Conservation (phyloP, 1,284 basidiomycete species). For the Ustilago esculenta region DNA sequence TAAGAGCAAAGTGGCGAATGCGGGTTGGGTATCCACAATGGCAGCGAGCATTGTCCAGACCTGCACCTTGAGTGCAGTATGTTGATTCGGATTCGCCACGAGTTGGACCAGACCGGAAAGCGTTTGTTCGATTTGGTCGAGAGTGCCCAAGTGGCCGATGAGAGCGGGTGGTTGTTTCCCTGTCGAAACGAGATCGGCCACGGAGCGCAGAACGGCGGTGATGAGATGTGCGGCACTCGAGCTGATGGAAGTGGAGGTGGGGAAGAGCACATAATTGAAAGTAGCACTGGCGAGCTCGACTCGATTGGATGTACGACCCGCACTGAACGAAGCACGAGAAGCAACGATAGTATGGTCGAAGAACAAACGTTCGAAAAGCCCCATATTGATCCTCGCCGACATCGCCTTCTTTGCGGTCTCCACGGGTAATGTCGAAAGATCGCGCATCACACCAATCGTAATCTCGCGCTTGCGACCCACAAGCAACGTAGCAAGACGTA, state of each 20-base stretch:
- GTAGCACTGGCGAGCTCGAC: conserved; percentile 50
- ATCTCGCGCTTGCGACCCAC: conserved; percentile 41
- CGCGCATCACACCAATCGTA: conserved; percentile 30
- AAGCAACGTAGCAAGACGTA: conserved; percentile 71
- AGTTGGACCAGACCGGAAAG: conserved; percentile 53
- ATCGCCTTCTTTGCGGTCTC: conserved; percentile 42
- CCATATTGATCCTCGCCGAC: conserved; percentile 26
- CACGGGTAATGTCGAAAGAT: conserved; percentile 41
- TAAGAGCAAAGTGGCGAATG: conserved; percentile 82
- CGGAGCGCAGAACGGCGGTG: conserved; percentile 49
- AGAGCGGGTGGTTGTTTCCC: conserved; percentile 37
- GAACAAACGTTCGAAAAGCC: conserved; percentile 51
- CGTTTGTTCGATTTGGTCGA: conserved; percentile 57
- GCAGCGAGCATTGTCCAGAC: conserved; percentile 85
- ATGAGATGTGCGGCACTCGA: conserved; percentile 52
- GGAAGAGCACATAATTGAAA: conserved; percentile 45
- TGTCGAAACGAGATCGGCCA: conserved; percentile 23
- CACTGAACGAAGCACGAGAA: conserved; percentile 24
- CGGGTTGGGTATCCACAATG: conserved; percentile 85
- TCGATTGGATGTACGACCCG: conserved; percentile 30
- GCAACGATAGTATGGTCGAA: conserved; percentile 52
- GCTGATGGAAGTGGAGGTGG: conserved; percentile 43
- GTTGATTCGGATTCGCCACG: conserved; percentile 71
- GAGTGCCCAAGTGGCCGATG: conserved; percentile 63
- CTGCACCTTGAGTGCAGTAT: conserved; percentile 75